phyloP scores from a whole-genome alignment of 495 filamentous ascomycete genomes.

The Neohortaea acidophila region DNA sequence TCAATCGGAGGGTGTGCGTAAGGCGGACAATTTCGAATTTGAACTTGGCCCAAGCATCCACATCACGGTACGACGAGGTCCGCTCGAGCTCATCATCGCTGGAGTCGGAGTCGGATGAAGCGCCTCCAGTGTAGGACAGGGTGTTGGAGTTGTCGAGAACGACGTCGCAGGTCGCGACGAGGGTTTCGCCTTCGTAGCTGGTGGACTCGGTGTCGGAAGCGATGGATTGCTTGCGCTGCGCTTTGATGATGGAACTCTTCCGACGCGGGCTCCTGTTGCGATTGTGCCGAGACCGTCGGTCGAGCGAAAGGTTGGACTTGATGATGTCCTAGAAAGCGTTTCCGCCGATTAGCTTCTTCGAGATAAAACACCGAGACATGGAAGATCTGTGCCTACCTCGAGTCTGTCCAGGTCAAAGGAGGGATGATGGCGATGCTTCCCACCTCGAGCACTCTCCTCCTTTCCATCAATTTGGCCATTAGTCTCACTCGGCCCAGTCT shows the following conservation, averaged over 20 bases:
- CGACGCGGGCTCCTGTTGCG: conserved; percentile 13
- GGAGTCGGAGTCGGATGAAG: conserved; percentile 34
- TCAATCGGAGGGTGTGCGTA: conserved; percentile 73
- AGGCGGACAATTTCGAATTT: conserved; percentile 82
- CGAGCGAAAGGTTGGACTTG: conserved; percentile 20
- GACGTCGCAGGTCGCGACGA: conserved; percentile 64
- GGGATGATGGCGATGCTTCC: no score
- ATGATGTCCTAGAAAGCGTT: no score
- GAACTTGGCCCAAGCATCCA: conserved; percentile 61
- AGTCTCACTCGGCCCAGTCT: no score
- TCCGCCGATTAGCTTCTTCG: no score
- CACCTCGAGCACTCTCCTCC: no score
- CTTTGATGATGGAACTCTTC: conserved; percentile 21
- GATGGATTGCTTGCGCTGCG: conserved; percentile 19
- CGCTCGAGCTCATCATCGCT: conserved; percentile 25
- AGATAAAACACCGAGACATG: no score
- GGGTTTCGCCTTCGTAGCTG: conserved; percentile 48
- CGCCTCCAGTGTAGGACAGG: conserved; percentile 53
- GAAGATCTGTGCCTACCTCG: no score
- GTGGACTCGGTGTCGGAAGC: conserved; percentile 63
- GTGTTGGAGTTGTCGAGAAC: conserved; percentile 80
- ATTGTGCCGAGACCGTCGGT: conserved; percentile 27
- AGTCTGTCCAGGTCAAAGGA: conserved; percentile 24
- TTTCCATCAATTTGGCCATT: no score
- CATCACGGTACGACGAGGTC: conserved; percentile 39